Percentiles rank a stretch among this genome's conserved stretches.
phyloP scores from a whole-genome alignment of 2,329 filamentous ascomycete genomes.

The Penicillium sp. region DNA sequence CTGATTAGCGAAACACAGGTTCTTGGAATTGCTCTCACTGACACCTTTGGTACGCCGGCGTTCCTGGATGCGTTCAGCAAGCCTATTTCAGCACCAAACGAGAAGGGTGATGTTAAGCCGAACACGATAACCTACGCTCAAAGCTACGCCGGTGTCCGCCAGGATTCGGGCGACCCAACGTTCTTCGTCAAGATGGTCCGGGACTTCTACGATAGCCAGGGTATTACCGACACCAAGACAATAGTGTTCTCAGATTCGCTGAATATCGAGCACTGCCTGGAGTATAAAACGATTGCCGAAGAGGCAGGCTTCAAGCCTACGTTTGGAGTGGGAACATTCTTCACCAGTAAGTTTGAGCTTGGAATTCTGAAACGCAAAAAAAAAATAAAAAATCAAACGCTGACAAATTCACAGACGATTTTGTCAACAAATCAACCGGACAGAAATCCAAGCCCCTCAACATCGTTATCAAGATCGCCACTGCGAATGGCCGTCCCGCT shows the following conservation, averaged over 20 bases:
- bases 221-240: slow-evolving; percentile 70
- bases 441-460: slow-evolving; percentile 86
- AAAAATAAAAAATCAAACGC: background rate
- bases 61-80: slow-evolving; percentile 79
- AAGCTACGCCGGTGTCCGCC: slow-evolving; percentile 72
- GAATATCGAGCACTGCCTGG: slow-evolving; percentile 78
- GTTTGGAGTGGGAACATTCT: slow-evolving; percentile 89
- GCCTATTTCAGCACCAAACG: slow-evolving; percentile 42
- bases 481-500: slow-evolving; percentile 68
- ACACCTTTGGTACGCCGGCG: slow-evolving; percentile 86
- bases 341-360: slow-evolving; percentile 57
- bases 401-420: slow-evolving; percentile 57
- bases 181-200: slow-evolving; percentile 71
- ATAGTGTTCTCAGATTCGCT: slow-evolving; percentile 95
- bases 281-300: slow-evolving; percentile 80
- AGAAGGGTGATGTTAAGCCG: slow-evolving; percentile 27
- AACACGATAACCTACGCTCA: slow-evolving; percentile 61
- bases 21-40: slow-evolving; percentile 80
- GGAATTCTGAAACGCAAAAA: background rate
- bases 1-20: slow-evolving; percentile 39
- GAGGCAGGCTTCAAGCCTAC: slow-evolving; percentile 70
- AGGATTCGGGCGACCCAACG: slow-evolving; percentile 80
- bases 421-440: slow-evolving; percentile 59
- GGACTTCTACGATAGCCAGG: slow-evolving; percentile 67
- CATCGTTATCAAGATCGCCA: slow-evolving; percentile 94